Evolutionary conservation across 176 grass and related monocot genomes (phyloP).

Genomic region (Musa schizocarpa): DNA sequence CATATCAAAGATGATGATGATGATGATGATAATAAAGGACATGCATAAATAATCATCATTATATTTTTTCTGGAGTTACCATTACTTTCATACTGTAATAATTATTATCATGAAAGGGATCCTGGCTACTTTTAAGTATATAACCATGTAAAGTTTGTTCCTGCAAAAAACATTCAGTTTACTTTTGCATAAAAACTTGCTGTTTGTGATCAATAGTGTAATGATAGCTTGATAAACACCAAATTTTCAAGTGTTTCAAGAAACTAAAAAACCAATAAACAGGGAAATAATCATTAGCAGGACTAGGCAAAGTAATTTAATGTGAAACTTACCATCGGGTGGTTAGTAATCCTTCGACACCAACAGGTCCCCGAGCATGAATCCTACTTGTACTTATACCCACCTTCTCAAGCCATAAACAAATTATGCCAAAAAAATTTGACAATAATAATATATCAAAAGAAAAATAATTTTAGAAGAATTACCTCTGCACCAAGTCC

Average conservation of each 20-base stretch:
- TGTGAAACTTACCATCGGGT: slow-evolving; percentile 59
- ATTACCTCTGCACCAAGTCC: slow-evolving; percentile 95
- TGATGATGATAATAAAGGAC: too few relatives aligned
- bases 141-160: too few relatives aligned
- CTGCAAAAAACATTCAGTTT: not conserved
- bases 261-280: not conserved
- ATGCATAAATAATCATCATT: too few relatives aligned
- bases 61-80: too few relatives aligned
- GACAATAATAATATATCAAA: not conserved
- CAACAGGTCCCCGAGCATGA: slow-evolving; percentile 95
- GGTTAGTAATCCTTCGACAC: slow-evolving; percentile 88
- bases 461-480: not conserved
- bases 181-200: not conserved
- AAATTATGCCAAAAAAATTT: slow-evolving; percentile 20
- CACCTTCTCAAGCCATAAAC: slow-evolving; percentile 51
- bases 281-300: slow-evolving; percentile 5
- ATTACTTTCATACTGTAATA: too few relatives aligned
- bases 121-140: too few relatives aligned
- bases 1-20: too few relatives aligned
- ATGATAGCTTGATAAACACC: not conserved
- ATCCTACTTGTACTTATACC: slow-evolving; percentile 98
- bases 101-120: too few relatives aligned
- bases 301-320: slow-evolving; percentile 2
- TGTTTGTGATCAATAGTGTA: not conserved
- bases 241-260: not conserved